A percentile compares a stretch with the other conserved stretches of the same genome.
Conservation (phyloP, 2,329 filamentous ascomycete genomes). For the Byssoonygena ceratinophila region DNA sequence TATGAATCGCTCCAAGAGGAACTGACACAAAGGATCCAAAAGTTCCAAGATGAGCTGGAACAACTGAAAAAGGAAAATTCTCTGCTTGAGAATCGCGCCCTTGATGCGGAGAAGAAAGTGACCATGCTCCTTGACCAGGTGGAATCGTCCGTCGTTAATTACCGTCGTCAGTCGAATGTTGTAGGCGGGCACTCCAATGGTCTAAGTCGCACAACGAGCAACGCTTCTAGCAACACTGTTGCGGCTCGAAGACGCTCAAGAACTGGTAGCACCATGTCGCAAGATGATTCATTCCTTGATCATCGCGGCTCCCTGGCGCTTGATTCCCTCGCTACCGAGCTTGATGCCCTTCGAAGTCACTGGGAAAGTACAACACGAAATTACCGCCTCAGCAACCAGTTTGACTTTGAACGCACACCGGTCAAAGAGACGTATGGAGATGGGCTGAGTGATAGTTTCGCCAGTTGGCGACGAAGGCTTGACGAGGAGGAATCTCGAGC, state of each 20-base stretch:
- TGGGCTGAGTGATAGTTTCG: conserved; percentile 57
- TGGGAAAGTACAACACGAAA: conserved; percentile 96
- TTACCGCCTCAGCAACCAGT: conserved; percentile 79
- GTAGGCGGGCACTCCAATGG: conserved; percentile 27
- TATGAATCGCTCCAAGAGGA: conserved; percentile 47
- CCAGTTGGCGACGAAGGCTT: conserved; percentile 69
- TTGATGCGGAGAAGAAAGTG: conserved; percentile 87
- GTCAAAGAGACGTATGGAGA: conserved; percentile 36
- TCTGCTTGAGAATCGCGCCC: conserved; percentile 69
- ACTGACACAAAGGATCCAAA: conserved; percentile 46
- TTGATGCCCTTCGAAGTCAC: conserved; percentile 78
- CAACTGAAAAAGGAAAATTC: conserved; percentile 73
- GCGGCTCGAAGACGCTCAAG: conserved; percentile 28
- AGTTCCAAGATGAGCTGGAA: conserved; percentile 59
- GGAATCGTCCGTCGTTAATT: conserved; percentile 85
- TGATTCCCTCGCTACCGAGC: conserved; percentile 81
- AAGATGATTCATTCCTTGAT: conserved; percentile 37
- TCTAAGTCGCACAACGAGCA: conserved; percentile 45
- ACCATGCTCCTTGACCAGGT: conserved; percentile 89
- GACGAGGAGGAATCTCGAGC: conserved; percentile 46
- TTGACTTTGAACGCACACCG: conserved; percentile 64
- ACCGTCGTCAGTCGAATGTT: conserved; percentile 61
- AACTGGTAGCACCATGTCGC: conserved; percentile 34
- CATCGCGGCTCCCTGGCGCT: conserved; percentile 57
- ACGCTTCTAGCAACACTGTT: conserved; percentile 42